Conservation (phyloP, 345 rosid genomes). For the Camelina laxa region DNA sequence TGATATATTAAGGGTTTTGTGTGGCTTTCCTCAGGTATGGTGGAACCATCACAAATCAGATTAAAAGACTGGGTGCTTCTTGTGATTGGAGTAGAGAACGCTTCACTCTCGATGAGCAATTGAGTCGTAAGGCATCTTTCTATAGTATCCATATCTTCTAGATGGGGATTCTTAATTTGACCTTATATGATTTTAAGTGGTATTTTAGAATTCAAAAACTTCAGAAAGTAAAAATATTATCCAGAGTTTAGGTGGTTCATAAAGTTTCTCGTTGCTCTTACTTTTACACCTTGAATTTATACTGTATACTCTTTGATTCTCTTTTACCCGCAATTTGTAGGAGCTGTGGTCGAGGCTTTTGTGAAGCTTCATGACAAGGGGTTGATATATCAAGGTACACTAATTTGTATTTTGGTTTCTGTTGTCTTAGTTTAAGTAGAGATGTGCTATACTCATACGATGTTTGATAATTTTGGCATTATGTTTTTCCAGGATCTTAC, state of each 20-base stretch:
- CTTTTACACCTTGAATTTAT: constrained; percentile 3
- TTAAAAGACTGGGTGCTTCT: constrained; percentile 97
- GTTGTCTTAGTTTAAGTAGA: constrained; percentile 1
- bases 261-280: constrained; percentile 5
- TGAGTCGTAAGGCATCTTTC: constrained; percentile 91
- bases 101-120: constrained; percentile 96
- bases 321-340: constrained; percentile 49
- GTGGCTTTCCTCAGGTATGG: constrained; percentile 72
- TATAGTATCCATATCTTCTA: constrained; percentile 39
- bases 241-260: constrained; percentile 11
- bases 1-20: constrained; percentile 25
- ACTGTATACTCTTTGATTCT: constrained; percentile 30
- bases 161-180: constrained; percentile 18
- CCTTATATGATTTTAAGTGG: constrained; percentile 7
- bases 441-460: constrained; percentile 20
- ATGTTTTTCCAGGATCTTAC: constrained; percentile 72
- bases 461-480: constrained; percentile 28
- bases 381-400: constrained; percentile 85
- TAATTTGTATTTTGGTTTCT: constrained; percentile 3
- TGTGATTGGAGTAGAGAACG: constrained; percentile 97
- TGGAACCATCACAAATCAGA: constrained; percentile 90
- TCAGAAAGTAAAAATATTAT: background rate
- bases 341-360: constrained; percentile 93
- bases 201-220: constrained; percentile 14
- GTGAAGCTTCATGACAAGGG: constrained; percentile 93